Conservation (phyloP, 139 green algal genomes). For the Tetradesmus obliquus region DNA sequence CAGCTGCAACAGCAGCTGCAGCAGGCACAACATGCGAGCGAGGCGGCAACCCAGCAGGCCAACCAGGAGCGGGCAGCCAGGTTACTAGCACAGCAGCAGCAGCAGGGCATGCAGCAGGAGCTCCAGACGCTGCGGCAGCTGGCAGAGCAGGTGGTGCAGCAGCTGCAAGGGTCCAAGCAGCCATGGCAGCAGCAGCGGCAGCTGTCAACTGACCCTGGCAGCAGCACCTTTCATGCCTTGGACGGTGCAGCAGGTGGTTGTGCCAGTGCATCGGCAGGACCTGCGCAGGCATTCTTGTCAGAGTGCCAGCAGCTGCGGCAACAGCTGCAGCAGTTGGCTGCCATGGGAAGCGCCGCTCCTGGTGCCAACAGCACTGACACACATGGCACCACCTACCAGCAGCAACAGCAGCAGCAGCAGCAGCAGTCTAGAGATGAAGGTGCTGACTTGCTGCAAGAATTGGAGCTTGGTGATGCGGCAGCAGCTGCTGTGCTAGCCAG, state of each 20-base stretch:
- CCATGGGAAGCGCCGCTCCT: not conserved
- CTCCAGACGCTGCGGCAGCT: conserved; percentile 1
- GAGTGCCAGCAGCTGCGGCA: conserved; percentile 30
- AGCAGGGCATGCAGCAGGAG: conserved; percentile 2
- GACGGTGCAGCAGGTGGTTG: not conserved
- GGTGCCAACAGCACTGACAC: not conserved
- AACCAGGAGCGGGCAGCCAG: conserved; percentile 8
- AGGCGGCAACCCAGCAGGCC: not conserved
- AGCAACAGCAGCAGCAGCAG: conserved; percentile 5
- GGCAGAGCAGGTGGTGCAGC: not conserved
- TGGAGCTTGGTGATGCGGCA: not conserved
- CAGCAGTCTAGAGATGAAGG: not conserved
- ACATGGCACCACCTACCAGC: not conserved
- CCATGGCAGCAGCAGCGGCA: not conserved
- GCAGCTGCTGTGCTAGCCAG: conserved; percentile 1
- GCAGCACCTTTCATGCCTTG: not conserved
- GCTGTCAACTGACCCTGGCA: no score
- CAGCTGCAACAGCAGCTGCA: conserved; percentile 20
- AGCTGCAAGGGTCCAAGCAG: not conserved
- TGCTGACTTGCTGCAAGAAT: not conserved
- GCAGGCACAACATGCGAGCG: not conserved
- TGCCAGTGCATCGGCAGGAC: not conserved
- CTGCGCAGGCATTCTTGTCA: not conserved
- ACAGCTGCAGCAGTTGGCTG: conserved; percentile 25
- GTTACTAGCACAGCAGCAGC: conserved; percentile 27